Base-by-base conservation (phyloP, 768 basidiomycete genomes). In the Aureoboletus auriporus region DNA sequence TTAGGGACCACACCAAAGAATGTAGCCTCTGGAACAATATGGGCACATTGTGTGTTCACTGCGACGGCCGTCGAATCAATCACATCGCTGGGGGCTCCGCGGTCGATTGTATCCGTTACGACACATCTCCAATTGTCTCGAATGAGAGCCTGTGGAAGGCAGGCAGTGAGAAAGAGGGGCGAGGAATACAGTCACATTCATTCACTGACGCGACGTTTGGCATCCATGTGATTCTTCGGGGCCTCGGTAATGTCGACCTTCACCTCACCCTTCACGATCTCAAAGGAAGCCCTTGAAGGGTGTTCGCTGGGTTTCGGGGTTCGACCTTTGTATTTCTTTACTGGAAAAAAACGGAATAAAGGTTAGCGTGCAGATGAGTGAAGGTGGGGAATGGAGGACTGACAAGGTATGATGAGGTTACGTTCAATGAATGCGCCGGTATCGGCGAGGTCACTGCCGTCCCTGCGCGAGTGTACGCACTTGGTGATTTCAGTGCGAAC, bases 71-170 rank as follows among this genome's bases (percentile, higher is more conserved):
- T 36, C 12, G 20, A 12, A 10, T 42, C 44, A 10, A 31, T 3
- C 3, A 39, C 17, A 28, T 17, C 9, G 6, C 13, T 2, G 6
- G 39, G 42, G 11, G 29, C 39, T 10, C 14, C 11, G 12, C 4
- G 1, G 20, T 71, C 69, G 41, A 61, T 53, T 17, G 29, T 17
- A 41, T 62, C 64, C 11, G 65, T 63, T 7, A 71, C 49, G 9
- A 69, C 53, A 47, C 71, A 74, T 39, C 57, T 64, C 55, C 51
- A 69, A 5, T 56, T 60, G 48, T 74, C 71, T 28, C 71, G 67
- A 37, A 65, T 45, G 16, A 71, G 57, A 40, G 72, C 69, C 71
- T 70, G 17, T 45, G 28, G 11, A 43, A 53, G 28, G 37, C 2
- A 12, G 33, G n/a, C 31, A 33, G 14, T 39, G 31, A 47, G 39